These are phyloP conservation scores for Citrus unshiu DNA, from an alignment of 345 rosid genomes.

Conservation along the genomic window DNA sequence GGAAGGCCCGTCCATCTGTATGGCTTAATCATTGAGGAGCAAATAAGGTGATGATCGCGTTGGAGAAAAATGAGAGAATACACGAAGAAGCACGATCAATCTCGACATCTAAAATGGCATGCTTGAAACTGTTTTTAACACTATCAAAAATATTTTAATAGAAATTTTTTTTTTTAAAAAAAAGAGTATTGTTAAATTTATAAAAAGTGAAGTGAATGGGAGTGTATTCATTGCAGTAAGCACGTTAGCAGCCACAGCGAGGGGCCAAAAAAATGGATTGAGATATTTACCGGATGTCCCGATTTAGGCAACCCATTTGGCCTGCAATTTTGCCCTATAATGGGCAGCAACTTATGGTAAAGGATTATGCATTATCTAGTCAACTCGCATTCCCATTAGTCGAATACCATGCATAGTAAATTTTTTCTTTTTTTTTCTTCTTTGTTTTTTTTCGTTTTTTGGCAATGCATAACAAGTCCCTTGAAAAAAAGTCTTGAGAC, in stretches of 20 bases:
- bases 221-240: too few relatives aligned
- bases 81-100: not conserved
- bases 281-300: not conserved
- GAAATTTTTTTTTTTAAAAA: not conserved
- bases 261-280: too few relatives aligned
- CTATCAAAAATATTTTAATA: not conserved
- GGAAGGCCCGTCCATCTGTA: not conserved
- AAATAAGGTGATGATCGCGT: not conserved
- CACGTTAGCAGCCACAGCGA: too few relatives aligned
- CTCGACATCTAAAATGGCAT: not conserved
- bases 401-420: not conserved
- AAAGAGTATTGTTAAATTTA: too few relatives aligned
- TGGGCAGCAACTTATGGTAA: too few relatives aligned
- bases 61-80: too few relatives aligned
- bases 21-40: not conserved
- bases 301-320: not conserved
- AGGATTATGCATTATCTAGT: slow-evolving; percentile 1
- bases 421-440: too few relatives aligned
- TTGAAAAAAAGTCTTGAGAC: too few relatives aligned
- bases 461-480: too few relatives aligned
- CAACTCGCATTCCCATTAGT: not conserved
- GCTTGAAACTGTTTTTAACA: not conserved
- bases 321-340: not conserved
- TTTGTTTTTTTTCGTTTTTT: too few relatives aligned
- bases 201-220: too few relatives aligned